Evolutionary conservation across 2,329 filamentous ascomycete species (phyloP).

Genomic region (Dendryphion nanum): DNA sequence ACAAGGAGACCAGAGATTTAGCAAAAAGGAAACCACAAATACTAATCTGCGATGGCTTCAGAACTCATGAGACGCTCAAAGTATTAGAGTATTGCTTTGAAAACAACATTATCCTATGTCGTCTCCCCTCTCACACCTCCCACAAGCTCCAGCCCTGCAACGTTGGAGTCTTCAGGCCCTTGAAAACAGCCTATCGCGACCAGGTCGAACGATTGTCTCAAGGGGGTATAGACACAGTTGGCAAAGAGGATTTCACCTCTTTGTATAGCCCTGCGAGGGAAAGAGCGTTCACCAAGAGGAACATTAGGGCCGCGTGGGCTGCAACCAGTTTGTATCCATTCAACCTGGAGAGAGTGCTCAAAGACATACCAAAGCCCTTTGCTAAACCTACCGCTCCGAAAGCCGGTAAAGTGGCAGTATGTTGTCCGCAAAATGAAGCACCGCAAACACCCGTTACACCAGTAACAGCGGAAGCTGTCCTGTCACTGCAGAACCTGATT

Average conservation of each 20-base stretch:
- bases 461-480: conserved; percentile 4
- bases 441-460: conserved; percentile 5
- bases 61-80: conserved; percentile 1
- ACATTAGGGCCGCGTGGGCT: conserved; percentile 25
- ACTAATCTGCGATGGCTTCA: conserved; percentile 1
- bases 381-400: neutral
- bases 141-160: conserved; percentile 4
- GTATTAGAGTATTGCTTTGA: conserved; percentile 1
- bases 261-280: conserved; percentile 18
- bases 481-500: conserved; percentile 7
- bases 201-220: conserved; percentile 18
- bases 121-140: conserved; percentile 1
- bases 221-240: conserved; percentile 16
- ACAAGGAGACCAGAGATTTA: neutral
- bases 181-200: conserved; percentile 23
- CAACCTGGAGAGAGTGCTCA: neutral
- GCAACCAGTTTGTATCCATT: conserved; percentile 14
- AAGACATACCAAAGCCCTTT: conserved; percentile 1
- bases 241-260: conserved; percentile 24
- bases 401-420: neutral
- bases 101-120: conserved; percentile 1
- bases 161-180: conserved; percentile 14
- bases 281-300: conserved; percentile 19
- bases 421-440: neutral
- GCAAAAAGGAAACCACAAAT: neutral